Evolutionary conservation across 176 grass and related monocot genomes (phyloP), one percentile per base, ranked within the genome.

Genomic region (Phoenix dactylifera): DNA sequence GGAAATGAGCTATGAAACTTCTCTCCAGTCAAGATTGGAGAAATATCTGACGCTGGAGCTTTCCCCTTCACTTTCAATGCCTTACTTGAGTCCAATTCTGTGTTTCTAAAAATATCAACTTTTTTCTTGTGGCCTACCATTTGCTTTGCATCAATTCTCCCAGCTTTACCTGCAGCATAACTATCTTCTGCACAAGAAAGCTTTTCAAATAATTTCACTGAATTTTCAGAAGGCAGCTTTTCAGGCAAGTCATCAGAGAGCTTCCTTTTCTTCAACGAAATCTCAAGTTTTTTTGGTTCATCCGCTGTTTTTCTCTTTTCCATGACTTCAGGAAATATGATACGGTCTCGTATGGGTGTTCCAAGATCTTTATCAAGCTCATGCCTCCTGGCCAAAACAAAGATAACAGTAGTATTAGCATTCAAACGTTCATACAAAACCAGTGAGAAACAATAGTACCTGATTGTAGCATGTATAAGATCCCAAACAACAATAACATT

Each of bases 1-100:
- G 91, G 86, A 90, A 96, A 90, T 54, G 72, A 77, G 68, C 77
- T 96, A 28, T 12, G 26, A 6, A 72, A 54, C 52, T 76, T 52
- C 49, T 65, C 77, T 32, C 54, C 28, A 54, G 7, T 35, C 52
- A 58, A 22, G 78, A 35, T 67, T 54, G 32, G 59, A 78, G 56
- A 61, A 57, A 15, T 26, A 71, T 32, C 57, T 50, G 73, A 49
- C 64, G 69, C 60, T 32, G 74, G 7, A 35, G 32, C 7, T 35
- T 35, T 35, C 32, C 7, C 55, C 62, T 76, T 74, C 18, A 26
- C 55, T 53, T 71, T 78, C 58, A 35, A 35, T 9, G 9, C 32
- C 32, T 7, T 35, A 1, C 32, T 35, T 35, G 7, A 35, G 32
- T 9, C 32, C 32, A 35, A 7, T 35, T 9, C 7, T 35, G 32